These are phyloP conservation scores for Raffaelea arxii DNA, from an alignment of 2,329 filamentous ascomycete species.

Conservation along the genomic window DNA sequence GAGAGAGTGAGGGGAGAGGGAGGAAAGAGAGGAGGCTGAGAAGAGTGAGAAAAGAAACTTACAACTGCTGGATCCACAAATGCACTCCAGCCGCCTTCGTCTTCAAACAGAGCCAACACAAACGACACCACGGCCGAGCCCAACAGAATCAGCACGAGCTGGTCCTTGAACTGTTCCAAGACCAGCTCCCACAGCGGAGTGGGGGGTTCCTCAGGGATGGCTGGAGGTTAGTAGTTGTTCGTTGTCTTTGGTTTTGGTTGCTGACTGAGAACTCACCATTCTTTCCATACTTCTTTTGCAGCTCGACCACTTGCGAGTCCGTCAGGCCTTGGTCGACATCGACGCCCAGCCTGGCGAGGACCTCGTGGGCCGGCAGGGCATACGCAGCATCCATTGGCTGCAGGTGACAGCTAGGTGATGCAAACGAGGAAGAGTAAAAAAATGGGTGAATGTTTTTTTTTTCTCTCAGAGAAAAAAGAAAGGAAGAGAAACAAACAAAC, in stretches of 20 bases:
- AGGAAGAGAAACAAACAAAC: too few relatives aligned
- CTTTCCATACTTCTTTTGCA: conserved; percentile 51
- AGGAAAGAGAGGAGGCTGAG: neutral
- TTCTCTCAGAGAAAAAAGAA: too few relatives aligned
- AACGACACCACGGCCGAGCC: conserved; percentile 92
- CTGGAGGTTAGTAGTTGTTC: conserved; percentile 21
- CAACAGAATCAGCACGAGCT: conserved; percentile 89
- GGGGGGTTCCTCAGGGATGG: conserved; percentile 76
- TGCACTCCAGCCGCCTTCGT: conserved; percentile 87
- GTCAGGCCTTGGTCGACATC: conserved; percentile 45
- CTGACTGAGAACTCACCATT: conserved; percentile 43
- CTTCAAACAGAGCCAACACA: conserved; percentile 83
- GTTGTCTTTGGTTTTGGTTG: neutral
- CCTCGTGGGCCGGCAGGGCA: conserved; percentile 44
- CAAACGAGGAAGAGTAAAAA: neutral
- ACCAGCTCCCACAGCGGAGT: conserved; percentile 95
- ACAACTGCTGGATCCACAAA: conserved; percentile 95
- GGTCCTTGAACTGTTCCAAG: conserved; percentile 98
- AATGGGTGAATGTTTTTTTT: too few relatives aligned
- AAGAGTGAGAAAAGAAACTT: conserved; percentile 30
- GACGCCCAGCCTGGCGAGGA: conserved; percentile 50
- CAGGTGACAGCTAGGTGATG: neutral
- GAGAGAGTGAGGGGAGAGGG: neutral
- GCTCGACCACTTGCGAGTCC: conserved; percentile 46
- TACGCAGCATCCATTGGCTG: conserved; percentile 61